These are phyloP conservation scores for Coprinopsis marcescibilis DNA, from an alignment of 768 basidiomycete species.

Conservation along the genomic window DNA sequence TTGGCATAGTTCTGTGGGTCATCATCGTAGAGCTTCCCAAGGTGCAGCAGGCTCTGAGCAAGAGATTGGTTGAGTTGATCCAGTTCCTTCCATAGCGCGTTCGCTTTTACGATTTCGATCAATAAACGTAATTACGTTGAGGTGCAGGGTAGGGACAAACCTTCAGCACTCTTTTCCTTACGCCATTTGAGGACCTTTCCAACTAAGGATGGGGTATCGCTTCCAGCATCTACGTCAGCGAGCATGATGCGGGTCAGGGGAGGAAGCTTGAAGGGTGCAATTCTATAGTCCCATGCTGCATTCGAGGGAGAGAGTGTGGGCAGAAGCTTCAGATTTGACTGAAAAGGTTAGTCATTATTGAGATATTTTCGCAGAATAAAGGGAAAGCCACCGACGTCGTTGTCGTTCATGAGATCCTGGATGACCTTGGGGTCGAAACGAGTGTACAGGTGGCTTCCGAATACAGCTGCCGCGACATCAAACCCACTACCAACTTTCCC, in stretches of 20 bases:
- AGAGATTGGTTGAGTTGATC: constrained; percentile 58
- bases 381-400: constrained; percentile 29
- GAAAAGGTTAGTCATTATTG: constrained; percentile 2
- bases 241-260: constrained; percentile 79
- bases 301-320: constrained; percentile 61
- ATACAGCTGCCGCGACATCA: constrained; percentile 91
- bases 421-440: constrained; percentile 77
- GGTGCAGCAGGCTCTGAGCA: constrained; percentile 42
- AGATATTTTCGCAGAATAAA: background rate
- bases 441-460: constrained; percentile 90
- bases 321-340: constrained; percentile 31
- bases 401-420: constrained; percentile 56
- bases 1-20: constrained; percentile 47
- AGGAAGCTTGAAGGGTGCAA: constrained; percentile 74
- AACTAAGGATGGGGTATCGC: constrained; percentile 91
- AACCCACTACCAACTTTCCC: constrained; percentile 98
- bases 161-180: constrained; percentile 51
- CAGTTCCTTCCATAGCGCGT: constrained; percentile 59
- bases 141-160: constrained; percentile 24
- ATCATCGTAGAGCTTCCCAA: constrained; percentile 43
- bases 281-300: constrained; percentile 64
- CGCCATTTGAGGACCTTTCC: constrained; percentile 90
- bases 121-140: constrained; percentile 2
- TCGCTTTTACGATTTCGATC: constrained; percentile 33
- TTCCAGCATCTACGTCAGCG: constrained; percentile 94